A percentile compares a stretch with the other conserved stretches of the same genome.
phyloP scores from a whole-genome alignment of 805 yeast genomes.

The Clavispora fructus region DNA sequence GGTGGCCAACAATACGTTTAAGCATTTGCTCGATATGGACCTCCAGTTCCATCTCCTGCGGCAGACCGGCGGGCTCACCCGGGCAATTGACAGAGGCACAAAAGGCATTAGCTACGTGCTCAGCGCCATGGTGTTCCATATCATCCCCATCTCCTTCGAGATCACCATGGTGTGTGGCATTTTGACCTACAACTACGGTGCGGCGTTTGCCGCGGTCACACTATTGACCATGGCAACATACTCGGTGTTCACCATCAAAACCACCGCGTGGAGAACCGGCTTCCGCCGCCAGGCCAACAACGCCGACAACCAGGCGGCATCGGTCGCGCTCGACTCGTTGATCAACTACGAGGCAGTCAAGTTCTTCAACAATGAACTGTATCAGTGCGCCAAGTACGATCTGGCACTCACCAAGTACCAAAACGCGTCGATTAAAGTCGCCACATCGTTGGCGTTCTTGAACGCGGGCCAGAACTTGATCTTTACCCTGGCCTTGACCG shows the following conservation, averaged over 20 bases:
- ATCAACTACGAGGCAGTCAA: constrained; percentile 93
- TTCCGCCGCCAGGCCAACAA: constrained; percentile 82
- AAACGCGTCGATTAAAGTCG: constrained; percentile 70
- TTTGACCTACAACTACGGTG: constrained; percentile 87
- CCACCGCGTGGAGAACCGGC: constrained; percentile 94
- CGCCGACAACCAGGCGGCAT: constrained; percentile 95
- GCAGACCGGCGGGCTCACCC: constrained; percentile 93
- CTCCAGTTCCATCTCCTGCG: constrained; percentile 82
- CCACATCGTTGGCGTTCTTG: constrained; percentile 73
- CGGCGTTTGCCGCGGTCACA: constrained; percentile 84
- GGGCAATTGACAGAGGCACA: constrained; percentile 97
- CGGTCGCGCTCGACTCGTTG: constrained; percentile 88
- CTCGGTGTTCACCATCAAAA: constrained; percentile 78
- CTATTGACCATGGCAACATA: constrained; percentile 84
- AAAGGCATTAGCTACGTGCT: constrained; percentile 93
- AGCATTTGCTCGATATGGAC: constrained; percentile 78
- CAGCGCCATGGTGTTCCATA: constrained; percentile 96
- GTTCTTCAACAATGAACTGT: constrained; percentile 85
- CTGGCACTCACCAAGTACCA: constrained; percentile 69
- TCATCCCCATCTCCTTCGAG: constrained; percentile 87
- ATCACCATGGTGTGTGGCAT: constrained; percentile 91
- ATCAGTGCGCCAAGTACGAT: constrained; percentile 77
- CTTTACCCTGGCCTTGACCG: constrained; percentile 84
- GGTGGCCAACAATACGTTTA: constrained; percentile 84
- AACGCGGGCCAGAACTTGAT: constrained; percentile 78